Evolutionary conservation across 23 red algal species (phyloP), one percentile per base, ranked within the genome.

Genomic region (Gracilaria gracilis): DNA sequence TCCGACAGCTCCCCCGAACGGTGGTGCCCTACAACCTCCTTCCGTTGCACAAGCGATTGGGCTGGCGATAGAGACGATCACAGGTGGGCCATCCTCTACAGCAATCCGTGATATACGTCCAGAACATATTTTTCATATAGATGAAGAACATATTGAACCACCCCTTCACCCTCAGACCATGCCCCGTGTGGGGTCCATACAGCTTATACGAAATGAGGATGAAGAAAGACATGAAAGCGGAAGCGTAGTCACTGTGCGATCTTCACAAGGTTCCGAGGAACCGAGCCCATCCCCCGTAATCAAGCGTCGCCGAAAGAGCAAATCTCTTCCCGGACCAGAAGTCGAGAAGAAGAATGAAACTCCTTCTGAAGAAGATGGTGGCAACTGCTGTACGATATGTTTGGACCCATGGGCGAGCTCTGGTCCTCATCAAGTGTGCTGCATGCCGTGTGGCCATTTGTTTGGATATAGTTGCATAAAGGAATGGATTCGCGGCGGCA

Each of bases 391-490:
- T 67, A 64, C 61, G 29, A 96, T 96, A 14, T 96, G 95, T 79
- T 48, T 93, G 35, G 82, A 92, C 61, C 72, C 21, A 1, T 96
- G 89, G 84, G 35, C 88, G 27, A 67, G 19, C 17, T 57, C 84
- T 71, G 88, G 88, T 28, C 39, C 53, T 28, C 95, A 96, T 44
- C 91, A 90, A 62, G 61, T 93, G 54, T 80, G 75, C 28, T 93
- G 95, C 35, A 57, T 93, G 28, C 73, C 80, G 61, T 96, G 95
- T 75, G 95, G 95, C 2, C 95, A 96, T 65, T 21, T 96, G 3
- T 96, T 96, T 42, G 95, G 95, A 24, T 86, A 80, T 20, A 55
- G 21, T n/a, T 96, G 95, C 79, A 82, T 96, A 50, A 77, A 78
- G 16, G 51, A 87, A 36, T 96, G 95, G 95, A 76, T 96, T 36